Evolutionary conservation across 176 grass and related monocot genomes (phyloP), one percentile per base, ranked within the genome.

Genomic region (Stipa capillata): DNA sequence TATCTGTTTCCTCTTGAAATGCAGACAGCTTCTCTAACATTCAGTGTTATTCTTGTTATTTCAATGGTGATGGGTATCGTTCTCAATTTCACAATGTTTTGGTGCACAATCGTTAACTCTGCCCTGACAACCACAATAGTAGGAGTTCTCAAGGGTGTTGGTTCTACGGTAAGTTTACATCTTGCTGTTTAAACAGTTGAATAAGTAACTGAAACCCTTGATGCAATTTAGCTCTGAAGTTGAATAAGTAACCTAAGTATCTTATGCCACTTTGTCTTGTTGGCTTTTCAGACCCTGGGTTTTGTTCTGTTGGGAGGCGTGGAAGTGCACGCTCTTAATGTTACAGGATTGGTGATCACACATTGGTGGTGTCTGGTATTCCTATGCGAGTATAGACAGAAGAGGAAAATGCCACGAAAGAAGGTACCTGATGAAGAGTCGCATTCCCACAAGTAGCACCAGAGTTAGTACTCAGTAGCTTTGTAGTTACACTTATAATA

Each of bases 11-110:
- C n/a, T 50, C 73, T 77, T 68, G 32, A 35, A 76, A 83, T 84
- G 76, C 68, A 97, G 94, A 82, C 85, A 48, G 35, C 41, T 1
- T 92, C 92, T 78, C 23, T 80, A 65, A 9, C 89, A 52, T 98
- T 98, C 51, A 74, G 73, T 78, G 73, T 83, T 40, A 87, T 94
- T 81, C 87, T 98, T 31, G 5, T 93, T 63, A 36, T 85, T 28
- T 98, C 95, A 35, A 74, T 98, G 48, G 83, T 92, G 77, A 94
- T 98, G 95, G 92, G 92, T 29, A 94, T 98, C 25, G 56, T 85
- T 63, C 87, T 98, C 12, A 98, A 98, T 73, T 98, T 72, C 73
- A 98, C 95, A 29, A 98, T 98, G 95, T 98, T 98, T 39, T 92
- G 86, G 87, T 98, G 95, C 87, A 98, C 95, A 2, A 89, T 98